A percentile compares a stretch with the other conserved stretches of the same genome.
phyloP scores from a whole-genome alignment of 2,329 filamentous ascomycete species.

The Exophiala viscosa region DNA sequence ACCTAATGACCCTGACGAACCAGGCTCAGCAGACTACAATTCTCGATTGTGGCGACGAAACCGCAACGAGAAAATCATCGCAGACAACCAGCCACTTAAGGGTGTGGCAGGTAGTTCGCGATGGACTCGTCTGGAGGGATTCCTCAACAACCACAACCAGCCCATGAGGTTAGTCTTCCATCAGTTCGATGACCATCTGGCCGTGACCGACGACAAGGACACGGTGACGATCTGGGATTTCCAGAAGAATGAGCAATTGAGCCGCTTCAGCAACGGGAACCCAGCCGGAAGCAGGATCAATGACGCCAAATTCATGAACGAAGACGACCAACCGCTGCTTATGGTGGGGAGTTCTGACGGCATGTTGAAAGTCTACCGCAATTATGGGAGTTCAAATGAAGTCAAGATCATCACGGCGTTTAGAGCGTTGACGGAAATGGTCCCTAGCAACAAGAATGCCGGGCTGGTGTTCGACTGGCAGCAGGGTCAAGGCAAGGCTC shows the following conservation, averaged over 20 bases:
- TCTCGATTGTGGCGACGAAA: constrained; percentile 87
- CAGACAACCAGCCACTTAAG: constrained; percentile 90
- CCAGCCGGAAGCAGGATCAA: constrained; percentile 87
- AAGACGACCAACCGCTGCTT: constrained; percentile 90
- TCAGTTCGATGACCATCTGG: constrained; percentile 94
- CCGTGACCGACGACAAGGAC: constrained; percentile 89
- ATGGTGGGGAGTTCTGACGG: constrained; percentile 96
- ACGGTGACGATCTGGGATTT: constrained; percentile 81
- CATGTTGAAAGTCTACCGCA: constrained; percentile 85
- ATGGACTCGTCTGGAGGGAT: constrained; percentile 79
- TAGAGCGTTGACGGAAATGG: constrained; percentile 87
- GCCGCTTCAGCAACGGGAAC: constrained; percentile 90
- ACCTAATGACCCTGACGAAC: constrained; percentile 89
- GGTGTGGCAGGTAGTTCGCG: constrained; percentile 77
- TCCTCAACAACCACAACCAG: constrained; percentile 85
- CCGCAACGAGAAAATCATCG: constrained; percentile 86
- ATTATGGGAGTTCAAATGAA: constrained; percentile 74
- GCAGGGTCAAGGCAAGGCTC: constrained; percentile 87
- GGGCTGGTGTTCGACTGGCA: constrained; percentile 99
- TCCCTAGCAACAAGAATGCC: constrained; percentile 89
- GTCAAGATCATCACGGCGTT: constrained; percentile 87
- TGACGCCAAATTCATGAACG: constrained; percentile 95
- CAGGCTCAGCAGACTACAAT: constrained; percentile 94
- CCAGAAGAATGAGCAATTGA: constrained; percentile 69
- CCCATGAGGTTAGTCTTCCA: constrained; percentile 93